Evolutionary conservation across 2,329 filamentous ascomycete genomes (phyloP), one percentile per base, ranked within the genome.

Genomic region (Teratosphaeria gauchensis): DNA sequence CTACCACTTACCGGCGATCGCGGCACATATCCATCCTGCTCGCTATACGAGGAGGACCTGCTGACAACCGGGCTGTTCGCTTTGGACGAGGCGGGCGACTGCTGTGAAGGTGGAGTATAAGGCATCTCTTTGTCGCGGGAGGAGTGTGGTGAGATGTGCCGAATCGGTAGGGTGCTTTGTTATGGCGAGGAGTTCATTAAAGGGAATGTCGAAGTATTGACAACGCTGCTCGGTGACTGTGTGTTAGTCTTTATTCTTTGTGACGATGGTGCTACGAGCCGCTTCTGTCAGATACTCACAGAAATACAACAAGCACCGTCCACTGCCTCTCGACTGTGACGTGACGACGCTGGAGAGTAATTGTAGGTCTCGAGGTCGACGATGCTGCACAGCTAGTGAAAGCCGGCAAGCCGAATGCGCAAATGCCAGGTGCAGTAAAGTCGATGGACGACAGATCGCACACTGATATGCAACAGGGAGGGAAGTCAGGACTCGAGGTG

Each of bases 61-160:
- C 74, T 81, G 66, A 78, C 68, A 57, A 71, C 73, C 63, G 79
- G 80, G 64, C 77, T 81, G 67, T 72, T 76, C 56, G 77, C 73
- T 71, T 79, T 80, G 59, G 82, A 83, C 65, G 79, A 77, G 68
- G 78, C 77, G 73, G 82, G 82, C 66, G 82, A 83, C 74, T 79
- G 78, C 75, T 83, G 82, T 68, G 86, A 84, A 63, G 89, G 89
- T 61, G 89, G 89, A 75, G 89, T 94, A 79, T 94, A 94, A 84
- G 89, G 89, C 89, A 94, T 94, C 78, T 82, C 75, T 72, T 69
- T 72, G 71, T 68, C 71, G 75, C 71, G 63, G 59, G 60, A 63
- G 58, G 24, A 51, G 58, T 58, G 63, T 65, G 46, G 54, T 33
- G 56, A 61, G 64, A 65, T 61, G 66, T 64, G 68, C 63, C 70